Conservation (phyloP, 73 alveolate species). For the Tetrahymena malaccensis region DNA sequence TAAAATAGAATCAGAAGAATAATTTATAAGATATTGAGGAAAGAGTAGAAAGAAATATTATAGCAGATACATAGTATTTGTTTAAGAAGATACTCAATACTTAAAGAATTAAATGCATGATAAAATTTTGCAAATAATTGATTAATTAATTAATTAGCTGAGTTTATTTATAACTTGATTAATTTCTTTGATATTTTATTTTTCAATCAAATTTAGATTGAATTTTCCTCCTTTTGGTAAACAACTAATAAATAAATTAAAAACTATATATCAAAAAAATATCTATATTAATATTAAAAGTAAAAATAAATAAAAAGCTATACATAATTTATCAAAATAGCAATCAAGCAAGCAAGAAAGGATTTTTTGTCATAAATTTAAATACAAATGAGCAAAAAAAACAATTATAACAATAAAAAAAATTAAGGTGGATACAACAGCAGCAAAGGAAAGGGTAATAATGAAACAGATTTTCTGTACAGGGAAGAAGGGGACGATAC, state of each 20-base stretch:
- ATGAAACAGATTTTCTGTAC: neutral
- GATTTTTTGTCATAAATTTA: neutral
- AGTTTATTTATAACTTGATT: neutral
- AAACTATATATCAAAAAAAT: neutral
- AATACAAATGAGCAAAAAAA: neutral
- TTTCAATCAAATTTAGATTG: neutral
- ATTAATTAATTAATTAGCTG: neutral
- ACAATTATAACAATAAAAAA: neutral
- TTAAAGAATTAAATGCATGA: neutral
- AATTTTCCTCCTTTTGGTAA: neutral
- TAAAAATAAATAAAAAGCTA: neutral
- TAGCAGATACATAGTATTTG: neutral
- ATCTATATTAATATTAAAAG: neutral
- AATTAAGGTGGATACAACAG: neutral
- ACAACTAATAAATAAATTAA: neutral
- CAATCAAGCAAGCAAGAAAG: neutral
- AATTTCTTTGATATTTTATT: neutral
- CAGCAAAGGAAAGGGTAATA: neutral
- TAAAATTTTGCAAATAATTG: no score
- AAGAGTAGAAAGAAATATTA: neutral
- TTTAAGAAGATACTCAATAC: neutral
- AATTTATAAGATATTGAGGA: neutral
- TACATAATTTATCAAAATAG: neutral
- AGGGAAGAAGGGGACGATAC: neutral
- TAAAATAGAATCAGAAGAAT: neutral